Base-by-base conservation (phyloP, 306 rosid genomes). In the Macrotyloma uniflorum region DNA sequence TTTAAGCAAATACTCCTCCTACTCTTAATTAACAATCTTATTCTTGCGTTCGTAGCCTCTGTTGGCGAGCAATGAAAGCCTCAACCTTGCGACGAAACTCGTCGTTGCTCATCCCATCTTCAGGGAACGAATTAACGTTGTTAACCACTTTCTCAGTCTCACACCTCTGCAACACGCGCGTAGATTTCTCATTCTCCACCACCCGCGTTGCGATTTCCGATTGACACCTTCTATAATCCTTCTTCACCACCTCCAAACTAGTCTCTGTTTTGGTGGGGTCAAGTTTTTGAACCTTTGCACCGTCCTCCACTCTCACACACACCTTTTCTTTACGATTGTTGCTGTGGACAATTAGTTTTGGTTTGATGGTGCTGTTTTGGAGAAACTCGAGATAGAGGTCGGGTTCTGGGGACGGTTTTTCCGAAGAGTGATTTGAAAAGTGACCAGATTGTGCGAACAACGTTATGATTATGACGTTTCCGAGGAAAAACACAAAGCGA, bases 21-120 rank as follows among this genome's bases (percentile, higher is more conserved):
- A 12, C 18, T 5, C 1, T 38, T 4, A 32, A 12, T 0, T 11
- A 11, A 5, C 2, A 23, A 10, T 23, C 6, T 61, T 61, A 61
- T 83, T 88, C 96, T 49, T 83, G 83, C 42, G 62, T 80, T 78
- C 89, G 83, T 32, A 89, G 64, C 88, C 78, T 94, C 85, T 90
- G 97, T 71, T 94, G 96, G 42, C 95, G 69, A 12, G 93, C 97
- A 46, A 94, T 94, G 86, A 94, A 94, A 69, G 90, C 92, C 76
- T 95, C 98, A 3, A 95, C 85, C 16, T 83, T 83, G 63, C 63
- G 30, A 18, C 87, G 92, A 66, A 95, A 95, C 70, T 95, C 97
- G 6, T 95, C 97, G 74, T 83, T 86, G 70, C 90, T 92, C 95
- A 91, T 89, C n/a, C 46, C 54, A 43, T 92, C 95, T 47, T 95